These are phyloP conservation scores for Penicillium ochrochloron DNA, from an alignment of 495 filamentous ascomycete species.

Conservation along the genomic window DNA sequence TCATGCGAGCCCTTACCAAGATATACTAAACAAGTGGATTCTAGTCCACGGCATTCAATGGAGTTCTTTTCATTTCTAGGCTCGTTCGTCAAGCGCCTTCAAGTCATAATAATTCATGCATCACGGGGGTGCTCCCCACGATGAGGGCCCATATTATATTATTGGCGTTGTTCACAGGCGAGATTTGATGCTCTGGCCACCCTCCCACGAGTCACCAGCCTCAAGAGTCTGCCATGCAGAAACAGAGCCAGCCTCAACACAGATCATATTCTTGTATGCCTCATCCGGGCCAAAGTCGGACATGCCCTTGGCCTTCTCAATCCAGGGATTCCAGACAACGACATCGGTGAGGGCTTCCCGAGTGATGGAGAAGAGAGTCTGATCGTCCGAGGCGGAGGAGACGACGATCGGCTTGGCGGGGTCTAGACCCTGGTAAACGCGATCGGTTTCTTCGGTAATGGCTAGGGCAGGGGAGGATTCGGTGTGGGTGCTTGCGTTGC, in stretches of 20 bases:
- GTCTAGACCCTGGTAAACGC: conserved; percentile 74
- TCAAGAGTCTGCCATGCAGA: conserved; percentile 81
- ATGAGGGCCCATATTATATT: background rate
- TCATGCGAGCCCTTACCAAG: background rate
- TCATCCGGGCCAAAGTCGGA: conserved; percentile 87
- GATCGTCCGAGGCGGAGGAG: conserved; percentile 62
- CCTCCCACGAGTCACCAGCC: conserved; percentile 85
- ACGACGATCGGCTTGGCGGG: conserved; percentile 51
- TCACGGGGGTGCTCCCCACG: background rate
- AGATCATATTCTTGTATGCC: conserved; percentile 90
- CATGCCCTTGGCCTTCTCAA: conserved; percentile 78
- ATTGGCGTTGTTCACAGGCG: conserved; percentile 26
- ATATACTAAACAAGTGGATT: background rate
- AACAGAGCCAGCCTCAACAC: conserved; percentile 89
- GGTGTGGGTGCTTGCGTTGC: conserved; percentile 58
- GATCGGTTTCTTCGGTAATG: conserved; percentile 80
- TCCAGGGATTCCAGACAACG: conserved; percentile 98
- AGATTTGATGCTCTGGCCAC: conserved; percentile 73
- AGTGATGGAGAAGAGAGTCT: conserved; percentile 68
- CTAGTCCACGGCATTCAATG: background rate
- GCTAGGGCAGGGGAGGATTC: conserved; percentile 57
- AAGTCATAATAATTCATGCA: conserved; percentile 28
- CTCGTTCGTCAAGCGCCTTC: conserved; percentile 16
- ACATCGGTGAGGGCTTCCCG: conserved; percentile 83
- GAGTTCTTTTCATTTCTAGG: conserved; percentile 14